phyloP scores from a whole-genome alignment of 768 basidiomycete genomes.

The Boletus rufocinnamomeus region DNA sequence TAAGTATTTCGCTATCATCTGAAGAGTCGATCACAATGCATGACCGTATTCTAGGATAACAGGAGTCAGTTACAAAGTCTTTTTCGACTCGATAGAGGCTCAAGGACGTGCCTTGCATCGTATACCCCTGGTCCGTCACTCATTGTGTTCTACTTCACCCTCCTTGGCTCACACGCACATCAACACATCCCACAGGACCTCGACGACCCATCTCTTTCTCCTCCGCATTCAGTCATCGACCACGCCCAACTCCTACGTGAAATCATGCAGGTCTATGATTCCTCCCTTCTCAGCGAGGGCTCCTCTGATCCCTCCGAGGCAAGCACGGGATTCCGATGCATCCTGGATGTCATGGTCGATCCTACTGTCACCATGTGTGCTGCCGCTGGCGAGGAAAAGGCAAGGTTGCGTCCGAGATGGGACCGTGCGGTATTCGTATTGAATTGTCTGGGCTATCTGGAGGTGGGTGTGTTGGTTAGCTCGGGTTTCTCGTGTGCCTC shows the following conservation, averaged over 20 bases:
- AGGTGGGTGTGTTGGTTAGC: conserved; percentile 48
- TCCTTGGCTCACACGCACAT: not conserved
- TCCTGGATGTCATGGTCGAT: conserved; percentile 83
- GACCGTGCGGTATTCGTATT: conserved; percentile 82
- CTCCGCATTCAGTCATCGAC: conserved; percentile 80
- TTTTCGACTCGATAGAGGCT: conserved; percentile 82
- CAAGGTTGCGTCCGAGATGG: conserved; percentile 59
- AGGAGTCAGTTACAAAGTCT: conserved; percentile 80
- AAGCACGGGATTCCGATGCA: conserved; percentile 34
- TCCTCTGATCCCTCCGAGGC: conserved; percentile 17
- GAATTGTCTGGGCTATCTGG: conserved; percentile 82
- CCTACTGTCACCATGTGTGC: conserved; percentile 79
- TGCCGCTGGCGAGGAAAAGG: conserved; percentile 65
- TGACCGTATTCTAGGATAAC: no score
- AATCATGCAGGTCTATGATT: no score
- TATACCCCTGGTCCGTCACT: conserved; percentile 55
- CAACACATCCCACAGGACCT: conserved; percentile 45
- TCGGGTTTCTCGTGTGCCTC: conserved; percentile 2
- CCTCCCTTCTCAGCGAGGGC: conserved; percentile 74
- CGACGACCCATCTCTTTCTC: conserved; percentile 69
- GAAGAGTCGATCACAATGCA: no score
- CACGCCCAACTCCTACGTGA: conserved; percentile 83
- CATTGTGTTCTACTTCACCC: no score
- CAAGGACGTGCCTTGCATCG: conserved; percentile 70
- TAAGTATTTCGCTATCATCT: conserved; percentile 38